These are phyloP conservation scores for Lipomyces mesembrius DNA, from an alignment of 805 yeast genomes.

Conservation along the genomic window DNA sequence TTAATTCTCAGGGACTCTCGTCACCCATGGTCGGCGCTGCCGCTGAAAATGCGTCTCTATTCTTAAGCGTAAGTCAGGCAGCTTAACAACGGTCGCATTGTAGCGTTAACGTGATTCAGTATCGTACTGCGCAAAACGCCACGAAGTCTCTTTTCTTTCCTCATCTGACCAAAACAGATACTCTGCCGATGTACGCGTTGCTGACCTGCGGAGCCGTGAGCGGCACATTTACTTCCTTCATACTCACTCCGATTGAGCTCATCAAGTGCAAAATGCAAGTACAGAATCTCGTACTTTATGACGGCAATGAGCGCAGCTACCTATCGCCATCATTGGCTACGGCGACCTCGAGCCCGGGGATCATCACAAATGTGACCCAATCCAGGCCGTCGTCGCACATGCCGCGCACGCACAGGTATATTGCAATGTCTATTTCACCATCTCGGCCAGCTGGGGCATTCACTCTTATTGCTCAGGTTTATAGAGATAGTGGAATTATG, in stretches of 20 bases:
- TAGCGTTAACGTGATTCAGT: slow-evolving; percentile 19
- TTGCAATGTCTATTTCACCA: slow-evolving; percentile 5
- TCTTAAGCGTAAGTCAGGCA: slow-evolving; percentile 49
- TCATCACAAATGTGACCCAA: background rate
- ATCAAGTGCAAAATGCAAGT: slow-evolving; percentile 90
- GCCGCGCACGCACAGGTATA: background rate
- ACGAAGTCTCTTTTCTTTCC: slow-evolving; percentile 11
- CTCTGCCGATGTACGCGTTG: slow-evolving; percentile 52
- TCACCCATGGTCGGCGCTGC: slow-evolving; percentile 91
- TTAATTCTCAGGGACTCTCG: slow-evolving; percentile 56
- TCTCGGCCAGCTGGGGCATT: slow-evolving; percentile 31
- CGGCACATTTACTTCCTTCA: slow-evolving; percentile 80
- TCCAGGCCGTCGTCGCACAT: background rate
- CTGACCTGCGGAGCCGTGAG: slow-evolving; percentile 77
- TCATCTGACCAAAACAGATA: slow-evolving; percentile 8
- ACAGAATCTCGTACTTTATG: slow-evolving; percentile 46
- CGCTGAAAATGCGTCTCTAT: slow-evolving; percentile 82
- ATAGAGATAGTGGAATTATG: slow-evolving; percentile 58
- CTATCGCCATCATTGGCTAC: background rate
- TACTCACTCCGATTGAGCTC: slow-evolving; percentile 89
- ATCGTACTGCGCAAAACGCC: slow-evolving; percentile 16
- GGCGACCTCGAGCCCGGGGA: background rate
- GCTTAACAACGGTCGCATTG: background rate
- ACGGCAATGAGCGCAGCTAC: background rate
- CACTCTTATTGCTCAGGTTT: slow-evolving; percentile 48